phyloP scores from a whole-genome alignment of 345 rosid species.

The Geranium rotundifolium region DNA sequence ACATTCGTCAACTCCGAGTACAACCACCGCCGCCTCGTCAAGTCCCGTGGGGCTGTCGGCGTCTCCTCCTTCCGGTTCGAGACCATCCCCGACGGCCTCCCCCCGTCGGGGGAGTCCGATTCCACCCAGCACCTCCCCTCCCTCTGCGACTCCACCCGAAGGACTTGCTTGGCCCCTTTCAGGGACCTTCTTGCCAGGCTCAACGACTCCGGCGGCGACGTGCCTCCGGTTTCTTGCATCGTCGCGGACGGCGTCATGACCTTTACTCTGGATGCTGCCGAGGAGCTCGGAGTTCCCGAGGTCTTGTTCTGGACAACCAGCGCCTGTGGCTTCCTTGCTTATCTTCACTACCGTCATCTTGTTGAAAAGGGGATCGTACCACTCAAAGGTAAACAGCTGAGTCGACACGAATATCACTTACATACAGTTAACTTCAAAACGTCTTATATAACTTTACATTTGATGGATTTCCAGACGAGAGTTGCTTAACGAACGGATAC shows the following conservation, averaged over 20 bases:
- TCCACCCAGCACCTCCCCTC: constrained; percentile 6
- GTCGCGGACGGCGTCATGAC: neutral
- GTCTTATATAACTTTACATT: too few species aligned
- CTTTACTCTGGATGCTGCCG: constrained; percentile 9
- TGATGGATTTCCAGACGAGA: too few species aligned
- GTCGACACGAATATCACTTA: too few species aligned
- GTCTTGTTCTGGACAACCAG: constrained; percentile 4
- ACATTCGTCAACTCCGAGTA: constrained; percentile 21
- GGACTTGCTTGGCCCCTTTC: constrained; percentile 9
- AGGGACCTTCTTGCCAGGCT: constrained; percentile 2
- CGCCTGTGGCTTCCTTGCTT: constrained; percentile 8
- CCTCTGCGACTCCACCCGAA: constrained; percentile 4
- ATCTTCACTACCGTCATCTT: constrained; percentile 1
- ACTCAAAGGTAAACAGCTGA: constrained; percentile 9
- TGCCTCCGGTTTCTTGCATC: too few species aligned
- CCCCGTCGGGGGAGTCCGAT: neutral
- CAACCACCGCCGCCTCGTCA: constrained; percentile 12
- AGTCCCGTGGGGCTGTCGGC: constrained; percentile 6
- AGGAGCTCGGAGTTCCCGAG: neutral
- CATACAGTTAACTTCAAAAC: too few species aligned
- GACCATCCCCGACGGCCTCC: constrained; percentile 16
- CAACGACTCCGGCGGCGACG: too few species aligned
- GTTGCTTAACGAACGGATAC: too few species aligned
- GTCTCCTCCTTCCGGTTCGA: constrained; percentile 8
- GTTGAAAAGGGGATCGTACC: constrained; percentile 4